Conservation (phyloP, 768 basidiomycete genomes). For the Lanmaoa rubissima region DNA sequence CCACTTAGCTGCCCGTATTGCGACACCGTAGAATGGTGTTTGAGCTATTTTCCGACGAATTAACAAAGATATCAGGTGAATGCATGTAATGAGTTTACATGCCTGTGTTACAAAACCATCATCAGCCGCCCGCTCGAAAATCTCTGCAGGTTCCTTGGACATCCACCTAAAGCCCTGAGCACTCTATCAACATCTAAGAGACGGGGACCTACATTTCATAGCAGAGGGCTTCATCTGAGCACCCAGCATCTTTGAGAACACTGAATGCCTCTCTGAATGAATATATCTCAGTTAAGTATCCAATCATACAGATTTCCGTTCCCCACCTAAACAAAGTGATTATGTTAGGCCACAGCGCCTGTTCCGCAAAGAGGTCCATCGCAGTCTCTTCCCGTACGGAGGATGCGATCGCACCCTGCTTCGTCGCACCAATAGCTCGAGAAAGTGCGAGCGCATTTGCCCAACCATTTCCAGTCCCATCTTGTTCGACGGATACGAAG, state of each 20-base stretch:
- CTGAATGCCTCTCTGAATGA: slow-evolving; percentile 57
- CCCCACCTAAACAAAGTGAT: slow-evolving; percentile 56
- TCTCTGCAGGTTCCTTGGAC: slow-evolving; percentile 69
- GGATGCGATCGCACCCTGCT: slow-evolving; percentile 61
- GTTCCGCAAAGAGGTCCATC: slow-evolving; percentile 66
- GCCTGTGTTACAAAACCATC: slow-evolving; percentile 62
- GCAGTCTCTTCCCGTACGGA: slow-evolving; percentile 61
- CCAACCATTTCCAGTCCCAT: slow-evolving; percentile 51
- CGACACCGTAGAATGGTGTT: slow-evolving; percentile 59
- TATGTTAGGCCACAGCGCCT: slow-evolving; percentile 67
- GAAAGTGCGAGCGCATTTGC: slow-evolving; percentile 51
- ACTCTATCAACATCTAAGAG: neutral
- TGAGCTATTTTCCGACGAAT: slow-evolving; percentile 39
- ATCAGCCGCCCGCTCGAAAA: slow-evolving; percentile 65
- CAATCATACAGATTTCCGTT: neutral
- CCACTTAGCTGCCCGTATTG: slow-evolving; percentile 63
- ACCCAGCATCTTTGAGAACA: slow-evolving; percentile 60
- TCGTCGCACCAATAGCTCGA: slow-evolving; percentile 58
- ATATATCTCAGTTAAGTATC: neutral
- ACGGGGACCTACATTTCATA: slow-evolving; percentile 53
- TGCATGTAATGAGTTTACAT: slow-evolving; percentile 1
- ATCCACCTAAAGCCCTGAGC: slow-evolving; percentile 50
- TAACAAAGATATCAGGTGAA: neutral
- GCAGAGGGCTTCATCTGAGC: slow-evolving; percentile 64
- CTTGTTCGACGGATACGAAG: slow-evolving; percentile 63